Base-by-base conservation (phyloP, 441 rosid species). In the Mallotus japonicus region DNA sequence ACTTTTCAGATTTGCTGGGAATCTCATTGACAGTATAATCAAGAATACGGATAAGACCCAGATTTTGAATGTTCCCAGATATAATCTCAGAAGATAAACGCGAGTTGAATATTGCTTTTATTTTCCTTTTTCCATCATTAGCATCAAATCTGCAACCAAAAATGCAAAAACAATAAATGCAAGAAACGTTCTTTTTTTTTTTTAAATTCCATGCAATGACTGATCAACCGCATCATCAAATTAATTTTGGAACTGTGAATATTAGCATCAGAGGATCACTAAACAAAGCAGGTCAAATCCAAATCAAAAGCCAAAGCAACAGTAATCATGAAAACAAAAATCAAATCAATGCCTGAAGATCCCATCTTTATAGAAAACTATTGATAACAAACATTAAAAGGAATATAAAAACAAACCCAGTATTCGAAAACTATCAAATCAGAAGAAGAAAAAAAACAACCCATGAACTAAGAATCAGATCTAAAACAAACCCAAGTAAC, bases 11-110 rank as follows among this genome's bases (percentile, higher is more conserved):
- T 83, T 91, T 92, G 80, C 82, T 85, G 24, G 97, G 88, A 32
- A 95, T 87, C 34, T 91, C 97, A n/a, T 92, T 91, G 71, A 92
- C 88, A 0, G 94, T 80, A 71, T 90, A 95, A 75, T 92, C 90
- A 2, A 87, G 73, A 76, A 95, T 87, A 2, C 87, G 89, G 19
- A 95, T 81, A 0, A 95, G 85, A 10, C 94, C 89, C 71, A 83
- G 76, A 76, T 88, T 88, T 70, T 92, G 96, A 12, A 91, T 88
- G 17, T 81, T 89, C 32, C 97, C 92, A 0, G 93, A 85, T 11
- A 84, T 77, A 3, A 92, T 81, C 58, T 92, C 97, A 20, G 91
- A 70, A 4, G 92, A 85, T 32, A 84, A 22, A 11, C 87, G 85
- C 4, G 97, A 81, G n/a, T 87, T 86, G 37, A 92, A 83, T 49